These are phyloP conservation scores for Hymenoscyphus repandus DNA, from an alignment of 2,329 filamentous ascomycete species.

Conservation along the genomic window DNA sequence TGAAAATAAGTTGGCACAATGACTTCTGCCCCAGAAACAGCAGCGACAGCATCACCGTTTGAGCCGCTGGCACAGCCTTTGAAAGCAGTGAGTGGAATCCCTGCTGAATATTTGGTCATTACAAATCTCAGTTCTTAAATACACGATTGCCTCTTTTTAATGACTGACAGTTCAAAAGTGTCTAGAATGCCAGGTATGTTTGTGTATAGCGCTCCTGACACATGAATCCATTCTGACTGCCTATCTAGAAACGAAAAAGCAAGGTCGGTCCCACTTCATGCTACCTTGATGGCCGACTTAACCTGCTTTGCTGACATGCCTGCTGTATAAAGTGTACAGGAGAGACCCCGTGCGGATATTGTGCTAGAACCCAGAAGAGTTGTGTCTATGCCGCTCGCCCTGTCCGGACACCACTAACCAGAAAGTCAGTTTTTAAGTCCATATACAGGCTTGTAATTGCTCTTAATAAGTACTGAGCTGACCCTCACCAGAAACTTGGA, in stretches of 20 bases:
- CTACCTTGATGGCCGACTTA: slow-evolving; percentile 6
- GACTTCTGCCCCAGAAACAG: too few relatives aligned
- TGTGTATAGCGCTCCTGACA: not conserved
- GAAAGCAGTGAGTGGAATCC: not conserved
- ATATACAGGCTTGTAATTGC: not conserved
- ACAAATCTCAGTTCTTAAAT: not conserved
- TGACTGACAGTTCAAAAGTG: slow-evolving; percentile 1
- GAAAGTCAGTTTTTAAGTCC: slow-evolving; percentile 5
- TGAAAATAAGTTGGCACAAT: too few relatives aligned
- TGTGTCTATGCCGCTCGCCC: slow-evolving; percentile 14
- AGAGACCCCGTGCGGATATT: slow-evolving; percentile 10
- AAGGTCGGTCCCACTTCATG: slow-evolving; percentile 8
- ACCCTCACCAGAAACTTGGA: slow-evolving; percentile 7
- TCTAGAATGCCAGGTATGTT: slow-evolving; percentile 16
- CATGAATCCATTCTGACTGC: not conserved
- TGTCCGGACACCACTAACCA: slow-evolving; percentile 14
- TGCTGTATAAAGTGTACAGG: slow-evolving; percentile 10
- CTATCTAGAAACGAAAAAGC: slow-evolving; percentile 16
- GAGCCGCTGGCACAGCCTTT: not conserved
- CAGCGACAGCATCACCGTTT: not conserved
- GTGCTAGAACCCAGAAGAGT: slow-evolving; percentile 6
- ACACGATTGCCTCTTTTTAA: too few relatives aligned
- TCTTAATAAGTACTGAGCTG: not conserved
- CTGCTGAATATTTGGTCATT: not conserved
- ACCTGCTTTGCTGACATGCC: not conserved